Evolutionary conservation across 73 alveolate genomes (phyloP).

Genomic region (Paramecium sonneborni): DNA sequence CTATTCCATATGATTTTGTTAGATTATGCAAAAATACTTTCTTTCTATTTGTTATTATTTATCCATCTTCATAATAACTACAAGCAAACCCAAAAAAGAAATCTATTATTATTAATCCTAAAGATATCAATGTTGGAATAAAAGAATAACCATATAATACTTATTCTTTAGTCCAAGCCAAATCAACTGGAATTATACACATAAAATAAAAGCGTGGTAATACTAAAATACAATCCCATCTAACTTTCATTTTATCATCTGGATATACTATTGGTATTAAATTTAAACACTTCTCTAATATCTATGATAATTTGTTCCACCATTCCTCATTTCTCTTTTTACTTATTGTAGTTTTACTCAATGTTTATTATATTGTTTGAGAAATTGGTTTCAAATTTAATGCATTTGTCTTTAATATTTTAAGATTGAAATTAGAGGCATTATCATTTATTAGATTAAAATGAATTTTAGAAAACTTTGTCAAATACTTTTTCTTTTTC

Average conservation of each 20-base stretch:
- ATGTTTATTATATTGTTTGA: not conserved
- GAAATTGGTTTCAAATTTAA: not conserved
- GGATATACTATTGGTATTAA: slow-evolving; percentile 5
- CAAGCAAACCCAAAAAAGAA: not conserved
- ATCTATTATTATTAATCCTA: not conserved
- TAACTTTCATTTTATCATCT: slow-evolving; percentile 19
- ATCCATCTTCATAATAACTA: not conserved
- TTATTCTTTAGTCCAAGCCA: not conserved
- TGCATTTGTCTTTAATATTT: not conserved
- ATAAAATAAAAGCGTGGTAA: not conserved
- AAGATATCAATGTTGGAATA: not conserved
- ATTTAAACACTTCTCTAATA: not conserved
- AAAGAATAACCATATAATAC: not conserved
- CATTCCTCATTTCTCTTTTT: not conserved
- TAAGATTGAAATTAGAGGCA: not conserved
- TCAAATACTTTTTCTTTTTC: not conserved
- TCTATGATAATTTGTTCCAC: not conserved
- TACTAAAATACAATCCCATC: not conserved
- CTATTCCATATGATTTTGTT: slow-evolving; percentile 23
- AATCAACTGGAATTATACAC: slow-evolving; percentile 5
- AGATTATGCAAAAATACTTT: not conserved
- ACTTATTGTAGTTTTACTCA: not conserved
- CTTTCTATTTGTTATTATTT: not conserved
- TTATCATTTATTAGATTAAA: not conserved
- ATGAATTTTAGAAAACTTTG: not conserved